phyloP scores from a whole-genome alignment of 1,284 basidiomycete genomes.

The Cutaneotrichosporon cutaneum region DNA sequence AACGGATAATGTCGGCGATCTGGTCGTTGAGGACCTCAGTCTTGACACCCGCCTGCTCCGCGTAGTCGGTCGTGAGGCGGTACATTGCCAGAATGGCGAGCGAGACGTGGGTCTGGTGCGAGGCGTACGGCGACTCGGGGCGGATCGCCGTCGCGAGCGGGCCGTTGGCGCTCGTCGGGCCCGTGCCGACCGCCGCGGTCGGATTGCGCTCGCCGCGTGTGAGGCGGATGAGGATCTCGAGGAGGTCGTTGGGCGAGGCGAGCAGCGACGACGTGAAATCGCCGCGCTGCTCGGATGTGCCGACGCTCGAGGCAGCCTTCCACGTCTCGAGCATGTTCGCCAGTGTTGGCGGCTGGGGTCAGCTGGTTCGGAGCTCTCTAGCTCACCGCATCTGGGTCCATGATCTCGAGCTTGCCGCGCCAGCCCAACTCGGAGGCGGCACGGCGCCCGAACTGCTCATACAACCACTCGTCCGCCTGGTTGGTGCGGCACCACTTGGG shows the following conservation, averaged over 20 bases:
- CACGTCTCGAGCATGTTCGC: constrained; percentile 83
- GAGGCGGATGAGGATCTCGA: constrained; percentile 85
- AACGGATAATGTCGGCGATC: constrained; percentile 82
- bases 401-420: constrained; percentile 87
- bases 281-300: constrained; percentile 70
- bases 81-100: constrained; percentile 88
- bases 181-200: constrained; percentile 61
- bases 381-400: constrained; percentile 90
- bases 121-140: constrained; percentile 71
- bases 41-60: constrained; percentile 69
- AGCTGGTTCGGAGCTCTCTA: constrained; percentile 5
- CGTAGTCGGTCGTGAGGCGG: constrained; percentile 76
- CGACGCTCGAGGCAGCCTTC: constrained; percentile 75
- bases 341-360: constrained; percentile 77
- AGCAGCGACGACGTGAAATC: constrained; percentile 84
- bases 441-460: constrained; percentile 69
- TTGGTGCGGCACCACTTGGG: constrained; percentile 95
- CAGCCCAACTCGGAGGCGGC: constrained; percentile 69
- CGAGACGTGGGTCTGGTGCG: constrained; percentile 88
- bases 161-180: constrained; percentile 52
- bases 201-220: constrained; percentile 82
- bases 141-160: constrained; percentile 61
- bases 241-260: constrained; percentile 71
- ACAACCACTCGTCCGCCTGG: constrained; percentile 88
- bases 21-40: constrained; percentile 70